Evolutionary conservation across 2,329 filamentous ascomycete species (phyloP), one percentile per base, ranked within the genome.

Genomic region (Colletotrichum limetticola): DNA sequence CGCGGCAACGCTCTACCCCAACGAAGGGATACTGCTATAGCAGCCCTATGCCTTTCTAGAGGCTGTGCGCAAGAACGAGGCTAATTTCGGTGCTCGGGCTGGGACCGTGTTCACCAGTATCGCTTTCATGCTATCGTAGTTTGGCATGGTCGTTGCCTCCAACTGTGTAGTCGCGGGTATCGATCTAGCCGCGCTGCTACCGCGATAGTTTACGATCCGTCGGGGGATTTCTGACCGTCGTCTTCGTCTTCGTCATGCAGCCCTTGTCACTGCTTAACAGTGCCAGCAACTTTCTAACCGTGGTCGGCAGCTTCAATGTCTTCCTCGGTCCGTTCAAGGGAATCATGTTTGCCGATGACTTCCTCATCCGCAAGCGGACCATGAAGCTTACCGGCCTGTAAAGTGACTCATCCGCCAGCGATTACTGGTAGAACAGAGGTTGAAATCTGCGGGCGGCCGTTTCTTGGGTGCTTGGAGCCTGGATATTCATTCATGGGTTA

Each of bases 321-420:
- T 83, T 83, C 74, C 74, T 83, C 24, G 79, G 80, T 28, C 79
- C 79, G 2, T 72, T 81, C 26, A 80, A 79, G 26, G 81, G 79
- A 3, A 77, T 82, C 12, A 81, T 82, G 79, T 78, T 80, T 30
- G 68, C 76, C 26, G 80, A 82, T 71, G 78, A 78, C 76, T 78
- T 79, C 75, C 58, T 82, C 46, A 37, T 83, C 7, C 79, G 80
- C n/a, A 79, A 77, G 52, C 77, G 78, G 28, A 79, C 79, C 26
- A 75, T 82, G 49, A 81, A 83, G 56, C 77, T 82, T 4, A 81
- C 78, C 2, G 79, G 81, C 53, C 75, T 83, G 5, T 82, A 80
- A 56, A 55, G 57, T 2, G 53, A 65, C 26, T 72, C 64, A 1
- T 32, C 70, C 1, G n/a, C 53, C 24, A 75, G 74, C 55, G 75